phyloP scores from a whole-genome alignment of 106 monocot species.

The Agapanthus africanus region DNA sequence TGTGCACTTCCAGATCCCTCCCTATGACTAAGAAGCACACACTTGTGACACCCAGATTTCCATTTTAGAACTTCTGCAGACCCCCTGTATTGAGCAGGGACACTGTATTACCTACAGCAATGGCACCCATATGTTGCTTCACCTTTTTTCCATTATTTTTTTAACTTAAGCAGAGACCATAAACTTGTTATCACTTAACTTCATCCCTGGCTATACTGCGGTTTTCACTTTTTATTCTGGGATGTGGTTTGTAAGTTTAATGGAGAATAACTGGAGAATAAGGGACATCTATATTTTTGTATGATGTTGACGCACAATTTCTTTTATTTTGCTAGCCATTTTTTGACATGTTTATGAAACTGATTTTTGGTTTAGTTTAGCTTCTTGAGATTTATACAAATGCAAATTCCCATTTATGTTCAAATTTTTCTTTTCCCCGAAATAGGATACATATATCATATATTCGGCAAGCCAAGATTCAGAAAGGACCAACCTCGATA shows the following conservation, averaged over 20 bases:
- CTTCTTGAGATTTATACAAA: not conserved
- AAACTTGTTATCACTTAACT: not conserved
- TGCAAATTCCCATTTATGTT: no score
- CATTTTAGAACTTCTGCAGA: no score
- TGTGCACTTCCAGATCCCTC: no score
- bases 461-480: conserved; percentile 43
- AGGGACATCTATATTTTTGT: no score
- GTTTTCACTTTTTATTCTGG: no score
- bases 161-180: not conserved
- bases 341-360: not conserved
- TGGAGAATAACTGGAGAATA: no score
- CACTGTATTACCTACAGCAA: not conserved
- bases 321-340: not conserved
- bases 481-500: conserved; percentile 30
- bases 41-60: no score
- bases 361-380: no score
- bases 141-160: not conserved
- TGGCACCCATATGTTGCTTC: not conserved
- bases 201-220: not conserved
- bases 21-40: no score
- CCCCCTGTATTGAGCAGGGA: not conserved
- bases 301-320: no score
- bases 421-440: no score
- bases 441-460: conserved; percentile 46
- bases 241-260: no score